These are phyloP conservation scores for Arthrobotrys sinensis DNA, from an alignment of 2,329 filamentous ascomycete genomes.

Conservation along the genomic window DNA sequence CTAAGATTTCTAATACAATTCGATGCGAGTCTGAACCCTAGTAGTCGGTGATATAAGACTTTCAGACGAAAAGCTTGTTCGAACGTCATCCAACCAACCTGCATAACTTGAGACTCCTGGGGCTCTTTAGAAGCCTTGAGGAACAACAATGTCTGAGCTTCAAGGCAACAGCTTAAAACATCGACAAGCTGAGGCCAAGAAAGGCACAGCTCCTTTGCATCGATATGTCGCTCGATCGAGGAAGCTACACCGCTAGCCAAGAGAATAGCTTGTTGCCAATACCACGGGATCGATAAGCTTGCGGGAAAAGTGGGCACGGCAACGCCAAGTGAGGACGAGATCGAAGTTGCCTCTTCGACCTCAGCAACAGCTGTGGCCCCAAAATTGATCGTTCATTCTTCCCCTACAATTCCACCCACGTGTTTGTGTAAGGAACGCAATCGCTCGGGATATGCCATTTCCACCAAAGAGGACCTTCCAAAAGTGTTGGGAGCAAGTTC, in stretches of 20 bases:
- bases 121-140: slow-evolving; percentile 23
- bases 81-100: slow-evolving; percentile 22
- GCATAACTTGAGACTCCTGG: slow-evolving; percentile 21
- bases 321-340: not conserved
- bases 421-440: not conserved
- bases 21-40: not conserved
- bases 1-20: not conserved
- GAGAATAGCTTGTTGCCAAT: slow-evolving; percentile 20
- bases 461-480: not conserved
- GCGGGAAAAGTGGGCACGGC: not conserved
- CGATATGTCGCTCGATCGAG: slow-evolving; percentile 9
- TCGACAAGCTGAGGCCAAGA: slow-evolving; percentile 18
- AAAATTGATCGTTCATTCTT: not conserved
- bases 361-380: not conserved
- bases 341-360: not conserved
- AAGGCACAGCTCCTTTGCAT: not conserved
- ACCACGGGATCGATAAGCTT: not conserved
- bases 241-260: slow-evolving; percentile 1
- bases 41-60: slow-evolving; percentile 9
- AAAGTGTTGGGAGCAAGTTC: not conserved
- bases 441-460: not conserved
- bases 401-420: slow-evolving; percentile 2
- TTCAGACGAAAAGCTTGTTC: slow-evolving; percentile 30
- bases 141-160: slow-evolving; percentile 7
- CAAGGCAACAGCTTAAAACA: slow-evolving; percentile 25